Percentiles rank a stretch among this genome's conserved stretches.
Evolutionary conservation across 768 basidiomycete species (phyloP).

Genomic region (Pleurotus salmoneostramineus): DNA sequence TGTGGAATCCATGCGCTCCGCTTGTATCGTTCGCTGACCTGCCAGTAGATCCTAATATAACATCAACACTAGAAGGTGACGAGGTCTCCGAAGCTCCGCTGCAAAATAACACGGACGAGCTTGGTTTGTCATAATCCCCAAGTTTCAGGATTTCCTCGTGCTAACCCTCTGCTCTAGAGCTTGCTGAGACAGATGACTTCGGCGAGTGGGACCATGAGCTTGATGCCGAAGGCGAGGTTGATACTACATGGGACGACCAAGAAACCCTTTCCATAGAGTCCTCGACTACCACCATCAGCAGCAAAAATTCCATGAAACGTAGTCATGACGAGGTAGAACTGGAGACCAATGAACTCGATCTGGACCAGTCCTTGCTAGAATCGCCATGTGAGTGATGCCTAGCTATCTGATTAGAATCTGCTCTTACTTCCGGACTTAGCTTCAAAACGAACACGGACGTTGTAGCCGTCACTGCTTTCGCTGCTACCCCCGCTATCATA

Average conservation of each 20-base stretch:
- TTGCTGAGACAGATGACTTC: conserved; percentile 14
- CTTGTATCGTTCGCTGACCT: not conserved
- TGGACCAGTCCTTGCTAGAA: conserved; percentile 22
- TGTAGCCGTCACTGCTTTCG: not conserved
- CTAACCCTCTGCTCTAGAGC: conserved; percentile 11
- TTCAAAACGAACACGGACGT: conserved; percentile 23
- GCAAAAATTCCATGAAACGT: conserved; percentile 46
- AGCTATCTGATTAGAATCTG: not conserved
- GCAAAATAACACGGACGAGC: conserved; percentile 18
- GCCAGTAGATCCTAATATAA: not conserved
- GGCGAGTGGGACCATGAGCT: conserved; percentile 34
- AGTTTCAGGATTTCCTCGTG: not conserved
- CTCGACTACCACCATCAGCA: conserved; percentile 54
- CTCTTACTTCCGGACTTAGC: conserved; percentile 20
- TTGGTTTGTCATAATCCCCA: conserved; percentile 12
- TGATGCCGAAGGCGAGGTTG: conserved; percentile 43
- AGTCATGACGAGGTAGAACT: conserved; percentile 35
- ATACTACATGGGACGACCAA: conserved; percentile 41
- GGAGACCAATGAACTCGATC: conserved; percentile 30
- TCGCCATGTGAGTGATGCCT: conserved; percentile 40
- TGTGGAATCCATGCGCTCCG: not conserved
- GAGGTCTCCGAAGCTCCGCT: not conserved
- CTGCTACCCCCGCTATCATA: not conserved
- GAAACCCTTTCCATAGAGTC: conserved; percentile 48
- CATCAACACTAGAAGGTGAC: not conserved